Evolutionary conservation across 2,329 filamentous ascomycete species (phyloP).

Genomic region (Cytospora piceicola): DNA sequence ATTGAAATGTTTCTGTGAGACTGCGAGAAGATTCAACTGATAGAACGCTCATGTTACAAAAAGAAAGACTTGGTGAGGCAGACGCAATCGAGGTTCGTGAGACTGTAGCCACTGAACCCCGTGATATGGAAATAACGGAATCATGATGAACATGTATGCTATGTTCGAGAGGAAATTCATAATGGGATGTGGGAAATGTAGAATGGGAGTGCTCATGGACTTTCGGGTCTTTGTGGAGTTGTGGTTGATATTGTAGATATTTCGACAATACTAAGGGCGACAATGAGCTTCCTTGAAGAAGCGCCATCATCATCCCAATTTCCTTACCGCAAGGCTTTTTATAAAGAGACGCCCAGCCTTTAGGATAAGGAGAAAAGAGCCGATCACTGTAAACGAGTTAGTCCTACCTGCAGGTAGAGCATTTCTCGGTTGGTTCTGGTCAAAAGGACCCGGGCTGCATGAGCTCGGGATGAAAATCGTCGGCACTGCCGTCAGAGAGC

Average conservation of each 20-base stretch:
- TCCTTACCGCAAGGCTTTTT: neutral
- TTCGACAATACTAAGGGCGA: constrained; percentile 6
- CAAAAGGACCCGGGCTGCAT: neutral
- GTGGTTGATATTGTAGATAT: constrained; percentile 11
- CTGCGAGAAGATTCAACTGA: too few relatives aligned
- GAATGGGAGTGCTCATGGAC: neutral
- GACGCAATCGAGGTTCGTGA: neutral
- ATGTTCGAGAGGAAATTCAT: neutral
- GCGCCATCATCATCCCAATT: neutral
- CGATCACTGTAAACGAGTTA: neutral
- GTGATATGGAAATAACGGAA: neutral
- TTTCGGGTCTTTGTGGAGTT: constrained; percentile 6
- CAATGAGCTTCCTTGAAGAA: constrained; percentile 2
- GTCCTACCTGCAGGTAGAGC: neutral
- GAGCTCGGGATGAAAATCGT: neutral
- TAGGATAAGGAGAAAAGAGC: neutral
- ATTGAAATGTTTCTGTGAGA: neutral
- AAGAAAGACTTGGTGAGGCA: neutral
- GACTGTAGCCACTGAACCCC: neutral
- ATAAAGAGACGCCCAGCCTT: neutral
- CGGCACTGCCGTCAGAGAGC: neutral
- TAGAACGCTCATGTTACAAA: neutral
- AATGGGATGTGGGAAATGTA: neutral
- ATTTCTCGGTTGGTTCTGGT: too few relatives aligned
- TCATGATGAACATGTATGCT: too few relatives aligned